Evolutionary conservation across 768 basidiomycete genomes (phyloP).

Genomic region (Amanita rubescens): DNA sequence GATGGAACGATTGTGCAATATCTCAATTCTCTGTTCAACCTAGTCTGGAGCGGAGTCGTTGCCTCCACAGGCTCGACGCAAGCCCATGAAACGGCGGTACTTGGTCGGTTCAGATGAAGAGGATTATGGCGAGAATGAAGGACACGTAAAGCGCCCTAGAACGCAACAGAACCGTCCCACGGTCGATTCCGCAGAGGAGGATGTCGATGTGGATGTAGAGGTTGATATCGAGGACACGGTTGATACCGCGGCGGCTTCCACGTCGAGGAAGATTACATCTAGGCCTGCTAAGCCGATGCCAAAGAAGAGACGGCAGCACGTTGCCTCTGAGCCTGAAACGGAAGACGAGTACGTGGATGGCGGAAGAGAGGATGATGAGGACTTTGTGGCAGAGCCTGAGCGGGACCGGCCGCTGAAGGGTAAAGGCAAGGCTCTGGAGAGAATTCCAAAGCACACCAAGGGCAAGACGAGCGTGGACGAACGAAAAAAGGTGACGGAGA

Average conservation of each 20-base stretch:
- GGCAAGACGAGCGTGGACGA: constrained; percentile 7
- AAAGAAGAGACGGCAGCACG: constrained; percentile 7
- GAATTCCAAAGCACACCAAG: constrained; percentile 8
- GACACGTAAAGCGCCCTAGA: constrained; percentile 1
- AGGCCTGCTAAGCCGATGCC: background rate
- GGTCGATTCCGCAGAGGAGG: constrained; percentile 1
- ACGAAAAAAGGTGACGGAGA: constrained; percentile 9
- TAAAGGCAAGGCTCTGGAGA: constrained; percentile 18
- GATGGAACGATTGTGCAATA: background rate
- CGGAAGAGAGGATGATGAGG: constrained; percentile 15
- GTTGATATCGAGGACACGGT: constrained; percentile 12
- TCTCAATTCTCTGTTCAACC: background rate
- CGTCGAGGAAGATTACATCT: background rate
- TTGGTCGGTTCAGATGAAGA: constrained; percentile 24
- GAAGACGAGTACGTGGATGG: constrained; percentile 14
- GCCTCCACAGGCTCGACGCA: constrained; percentile 11
- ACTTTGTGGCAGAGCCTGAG: constrained; percentile 10
- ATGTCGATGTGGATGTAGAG: constrained; percentile 13
- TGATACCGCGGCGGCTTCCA: constrained; percentile 3
- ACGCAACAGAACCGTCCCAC: background rate
- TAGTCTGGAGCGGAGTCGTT: constrained; percentile 7
- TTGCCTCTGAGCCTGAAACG: constrained; percentile 14
- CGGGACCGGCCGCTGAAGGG: constrained; percentile 21
- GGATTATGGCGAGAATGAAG: constrained; percentile 11
- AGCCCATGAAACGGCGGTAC: constrained; percentile 19